These are phyloP conservation scores for Phytophthora boehmeriae DNA, from an alignment of 352 stramenopile genomes.

Conservation along the genomic window DNA sequence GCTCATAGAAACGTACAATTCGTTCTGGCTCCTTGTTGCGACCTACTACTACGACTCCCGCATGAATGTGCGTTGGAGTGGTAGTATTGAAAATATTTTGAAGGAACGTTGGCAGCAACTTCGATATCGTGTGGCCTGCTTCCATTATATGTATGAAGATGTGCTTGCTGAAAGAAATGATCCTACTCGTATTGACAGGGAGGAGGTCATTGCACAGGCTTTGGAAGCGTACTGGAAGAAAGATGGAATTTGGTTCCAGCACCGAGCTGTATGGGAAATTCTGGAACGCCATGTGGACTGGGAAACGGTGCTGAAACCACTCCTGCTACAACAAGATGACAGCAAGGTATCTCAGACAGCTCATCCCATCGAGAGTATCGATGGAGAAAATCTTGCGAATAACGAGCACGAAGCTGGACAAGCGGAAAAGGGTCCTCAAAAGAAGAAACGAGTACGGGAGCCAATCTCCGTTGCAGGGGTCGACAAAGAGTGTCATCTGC, in stretches of 20 bases:
- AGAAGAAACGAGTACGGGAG: no score
- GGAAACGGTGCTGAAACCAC: conserved; percentile 8
- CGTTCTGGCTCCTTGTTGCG: conserved; percentile 18
- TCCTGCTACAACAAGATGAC: neutral
- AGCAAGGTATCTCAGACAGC: no score
- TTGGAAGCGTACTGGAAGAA: conserved; percentile 4
- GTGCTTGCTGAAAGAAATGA: neutral
- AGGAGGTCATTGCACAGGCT: conserved; percentile 1
- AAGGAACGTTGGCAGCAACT: conserved; percentile 1
- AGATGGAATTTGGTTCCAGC: conserved; percentile 10
- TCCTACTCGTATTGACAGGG: neutral
- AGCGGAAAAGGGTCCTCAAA: no score
- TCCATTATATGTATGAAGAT: conserved; percentile 13
- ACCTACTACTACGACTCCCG: conserved; percentile 12
- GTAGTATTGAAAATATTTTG: conserved; percentile 5
- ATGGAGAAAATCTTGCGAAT: no score
- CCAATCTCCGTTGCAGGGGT: no score
- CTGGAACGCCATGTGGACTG: conserved; percentile 15
- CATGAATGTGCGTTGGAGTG: neutral
- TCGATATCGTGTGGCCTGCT: neutral
- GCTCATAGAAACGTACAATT: conserved; percentile 13
- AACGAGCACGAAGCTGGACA: no score
- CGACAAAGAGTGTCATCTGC: no score
- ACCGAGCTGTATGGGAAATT: conserved; percentile 15
- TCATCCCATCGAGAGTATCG: no score